Percentiles rank a stretch among this genome's conserved stretches.
These are phyloP conservation scores for Dipteronia dyeriana DNA, from an alignment of 345 rosid genomes.

Conservation along the genomic window DNA sequence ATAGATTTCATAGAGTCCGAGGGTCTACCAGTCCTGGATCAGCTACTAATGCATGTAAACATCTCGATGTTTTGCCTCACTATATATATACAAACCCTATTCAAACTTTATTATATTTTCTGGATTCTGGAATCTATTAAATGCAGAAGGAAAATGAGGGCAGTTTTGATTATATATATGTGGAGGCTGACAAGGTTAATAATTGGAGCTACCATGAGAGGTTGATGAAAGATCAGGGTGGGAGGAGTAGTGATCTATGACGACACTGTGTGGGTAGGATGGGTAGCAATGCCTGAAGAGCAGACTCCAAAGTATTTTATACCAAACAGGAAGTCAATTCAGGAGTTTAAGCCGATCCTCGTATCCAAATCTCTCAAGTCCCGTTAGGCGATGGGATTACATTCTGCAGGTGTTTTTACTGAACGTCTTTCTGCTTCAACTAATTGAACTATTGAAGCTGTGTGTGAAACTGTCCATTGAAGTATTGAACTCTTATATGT, in stretches of 20 bases:
- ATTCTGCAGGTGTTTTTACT: slow-evolving; percentile 40
- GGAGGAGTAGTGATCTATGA: slow-evolving; percentile 59
- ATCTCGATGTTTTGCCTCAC: too few species aligned
- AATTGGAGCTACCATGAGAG: slow-evolving; percentile 58
- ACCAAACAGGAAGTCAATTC: slow-evolving; percentile 20
- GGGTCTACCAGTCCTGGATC: slow-evolving; percentile 40
- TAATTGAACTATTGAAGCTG: too few species aligned
- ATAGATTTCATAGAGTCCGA: slow-evolving; percentile 56
- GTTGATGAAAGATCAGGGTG: slow-evolving; percentile 48
- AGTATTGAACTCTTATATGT: too few species aligned
- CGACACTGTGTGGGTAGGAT: slow-evolving; percentile 58
- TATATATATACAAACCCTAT: too few species aligned
- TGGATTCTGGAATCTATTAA: slow-evolving; percentile 6
- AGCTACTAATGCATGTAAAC: slow-evolving; percentile 40
- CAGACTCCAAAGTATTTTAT: slow-evolving; percentile 23
- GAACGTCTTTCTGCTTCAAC: too few species aligned
- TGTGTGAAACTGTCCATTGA: too few species aligned
- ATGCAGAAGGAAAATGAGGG: slow-evolving; percentile 40
- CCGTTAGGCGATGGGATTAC: slow-evolving; percentile 49
- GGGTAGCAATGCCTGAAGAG: slow-evolving; percentile 43
- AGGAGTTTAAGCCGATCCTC: slow-evolving; percentile 42
- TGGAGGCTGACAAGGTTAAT: slow-evolving; percentile 60
- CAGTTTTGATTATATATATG: slow-evolving; percentile 53
- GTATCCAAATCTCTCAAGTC: slow-evolving; percentile 49
- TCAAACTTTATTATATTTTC: too few species aligned